These are phyloP conservation scores for Lichtheimia ramosa DNA, from an alignment of 371 early-diverging fungal genomes.

Conservation along the genomic window DNA sequence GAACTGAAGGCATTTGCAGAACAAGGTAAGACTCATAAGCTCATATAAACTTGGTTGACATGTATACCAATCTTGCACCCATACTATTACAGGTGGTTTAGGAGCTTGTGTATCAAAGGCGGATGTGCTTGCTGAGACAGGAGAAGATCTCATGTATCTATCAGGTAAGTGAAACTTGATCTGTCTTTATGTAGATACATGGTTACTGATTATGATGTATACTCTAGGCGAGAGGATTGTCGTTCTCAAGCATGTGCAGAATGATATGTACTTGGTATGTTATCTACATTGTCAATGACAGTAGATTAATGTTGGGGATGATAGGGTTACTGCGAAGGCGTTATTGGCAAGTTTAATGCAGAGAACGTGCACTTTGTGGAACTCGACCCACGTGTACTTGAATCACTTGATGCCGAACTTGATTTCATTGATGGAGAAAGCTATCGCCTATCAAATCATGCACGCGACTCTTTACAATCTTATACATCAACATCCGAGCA, in stretches of 20 bases:
- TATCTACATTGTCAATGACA: background rate
- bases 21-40: slow-evolving; percentile 21
- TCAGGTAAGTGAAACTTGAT: slow-evolving; percentile 33
- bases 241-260: slow-evolving; percentile 42
- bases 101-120: slow-evolving; percentile 53
- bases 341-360: slow-evolving; percentile 57
- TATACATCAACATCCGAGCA: slow-evolving; percentile 28
- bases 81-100: slow-evolving; percentile 31
- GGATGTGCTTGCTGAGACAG: slow-evolving; percentile 51
- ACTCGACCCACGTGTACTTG: slow-evolving; percentile 50
- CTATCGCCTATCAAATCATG: slow-evolving; percentile 3
- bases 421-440: slow-evolving; percentile 17
- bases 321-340: slow-evolving; percentile 62
- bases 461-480: slow-evolving; percentile 21
- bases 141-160: slow-evolving; percentile 58
- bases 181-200: background rate
- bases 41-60: background rate
- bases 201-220: background rate
- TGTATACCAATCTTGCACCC: too few relatives aligned
- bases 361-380: slow-evolving; percentile 60
- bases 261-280: slow-evolving; percentile 46
- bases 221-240: slow-evolving; percentile 42
- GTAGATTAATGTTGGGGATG: background rate
- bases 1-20: slow-evolving; percentile 47
- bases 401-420: slow-evolving; percentile 43